These are phyloP conservation scores for Astrephomene gubernaculifera DNA, from an alignment of 139 green algal genomes.

Conservation along the genomic window DNA sequence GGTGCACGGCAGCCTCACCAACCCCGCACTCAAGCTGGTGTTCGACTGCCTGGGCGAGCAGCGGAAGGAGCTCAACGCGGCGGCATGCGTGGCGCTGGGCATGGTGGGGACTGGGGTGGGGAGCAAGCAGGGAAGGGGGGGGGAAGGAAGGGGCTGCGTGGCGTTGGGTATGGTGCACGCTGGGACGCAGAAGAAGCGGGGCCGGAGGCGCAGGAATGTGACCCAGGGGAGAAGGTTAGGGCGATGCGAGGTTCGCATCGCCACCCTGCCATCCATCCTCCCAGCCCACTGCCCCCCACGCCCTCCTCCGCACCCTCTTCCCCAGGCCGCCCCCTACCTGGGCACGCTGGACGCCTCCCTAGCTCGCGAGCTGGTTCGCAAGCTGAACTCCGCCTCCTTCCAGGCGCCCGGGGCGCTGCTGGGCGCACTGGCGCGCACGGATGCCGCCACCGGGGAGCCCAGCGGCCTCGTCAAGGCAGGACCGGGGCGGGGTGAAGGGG, in stretches of 20 bases:
- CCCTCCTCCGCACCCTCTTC: no score
- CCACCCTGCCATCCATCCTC: no score
- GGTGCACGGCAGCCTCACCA: not conserved
- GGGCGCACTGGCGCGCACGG: constrained; percentile 46
- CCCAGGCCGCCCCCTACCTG: constrained; percentile 53
- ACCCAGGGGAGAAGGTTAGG: no score
- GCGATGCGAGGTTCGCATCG: no score
- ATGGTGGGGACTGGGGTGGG: constrained; percentile 40
- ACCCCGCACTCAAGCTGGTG: constrained; percentile 48
- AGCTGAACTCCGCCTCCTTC: constrained; percentile 48
- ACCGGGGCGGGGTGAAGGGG: not conserved
- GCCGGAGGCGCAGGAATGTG: no score
- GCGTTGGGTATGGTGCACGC: no score
- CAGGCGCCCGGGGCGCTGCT: constrained; percentile 48
- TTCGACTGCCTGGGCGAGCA: constrained; percentile 60
- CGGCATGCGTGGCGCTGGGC: constrained; percentile 49
- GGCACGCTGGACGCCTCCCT: constrained; percentile 49
- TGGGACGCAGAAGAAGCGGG: no score
- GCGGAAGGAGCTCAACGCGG: constrained; percentile 54
- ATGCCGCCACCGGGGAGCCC: constrained; percentile 11
- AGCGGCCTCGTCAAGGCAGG: constrained; percentile 55
- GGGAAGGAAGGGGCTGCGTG: no score
- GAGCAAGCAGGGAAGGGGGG: no score
- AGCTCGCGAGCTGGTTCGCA: constrained; percentile 50
- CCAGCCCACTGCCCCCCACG: no score